Evolutionary conservation across 345 rosid species (phyloP), one percentile per base, ranked within the genome.

Genomic region (Alliaria petiolata): DNA sequence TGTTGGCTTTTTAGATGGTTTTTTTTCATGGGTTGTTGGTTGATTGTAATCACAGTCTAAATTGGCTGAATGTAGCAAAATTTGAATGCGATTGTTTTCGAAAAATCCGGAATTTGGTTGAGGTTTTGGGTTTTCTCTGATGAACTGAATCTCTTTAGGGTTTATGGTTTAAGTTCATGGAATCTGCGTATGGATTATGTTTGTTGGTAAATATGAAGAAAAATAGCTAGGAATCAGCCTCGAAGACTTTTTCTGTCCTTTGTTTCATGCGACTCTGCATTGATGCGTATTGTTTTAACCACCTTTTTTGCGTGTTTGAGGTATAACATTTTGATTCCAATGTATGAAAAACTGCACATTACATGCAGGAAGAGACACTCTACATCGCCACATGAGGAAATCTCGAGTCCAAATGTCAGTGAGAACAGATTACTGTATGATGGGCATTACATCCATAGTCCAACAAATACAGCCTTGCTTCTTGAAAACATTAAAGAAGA

Each of bases 401-500:
- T 76, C 60, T 65, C 79, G 8, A 71, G 67, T 67, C 77, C 85
- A 1, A 89, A 83, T 80, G 81, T 83, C 72, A 84, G 84, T 54
- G 90, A 83, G 72, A 78, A 85, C 25, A 78, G 89, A 74, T 72
- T 93, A 65, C 78, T 93, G 34, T 89, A 86, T 39, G 98, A 93
- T 65, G 97, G 97, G 20, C 79, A 84, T 22, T 65, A 58, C 65
- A 90, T 93, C 73, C 96, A 91, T 93, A 89, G 97, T 76, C 99
- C 97, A 10, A 86, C 90, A 9, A 91, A 95, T 54, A 86, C 97
- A 1, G 93, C 95, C 31, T 89, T 93, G 69, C 84, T 95, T 67
- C 97, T 95, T 65, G 97, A 95, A 76, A 86, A 89, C 69, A 91
- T 95, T 59, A 95, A 95, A 69, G 91, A 89, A 72, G 99, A 91